Base-by-base conservation (phyloP, 345 rosid species). In the Eucalyptus polyanthemos region DNA sequence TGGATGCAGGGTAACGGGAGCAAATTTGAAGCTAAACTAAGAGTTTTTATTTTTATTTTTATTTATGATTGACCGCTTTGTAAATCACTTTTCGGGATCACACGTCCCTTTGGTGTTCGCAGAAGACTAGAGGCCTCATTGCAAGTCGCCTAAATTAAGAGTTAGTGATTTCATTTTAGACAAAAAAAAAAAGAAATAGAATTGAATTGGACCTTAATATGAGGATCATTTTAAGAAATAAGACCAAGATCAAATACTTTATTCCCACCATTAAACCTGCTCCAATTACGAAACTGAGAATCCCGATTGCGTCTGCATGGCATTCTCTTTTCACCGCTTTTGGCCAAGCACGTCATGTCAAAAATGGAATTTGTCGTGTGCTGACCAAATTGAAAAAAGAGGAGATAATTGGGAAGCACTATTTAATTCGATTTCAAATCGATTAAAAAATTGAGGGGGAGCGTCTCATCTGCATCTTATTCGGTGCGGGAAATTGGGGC, bases 401-500 rank as follows among this genome's bases (percentile, higher is more conserved):
- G 76, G 83, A 21, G 47, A 76, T 11, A 21, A 11, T 11, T 25
- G n/a, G 67, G 31, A 60, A 27, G 31, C 15, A 56, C 29, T 60
- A 27, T 60, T 60, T 60, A 60, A 60, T 27, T 27, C 29, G 67
- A 19, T 53, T 53, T 21, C 24, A 53, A 53, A 53, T 53, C 58
- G 8, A 29, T 27, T 27, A 62, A 62, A 62, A 27, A 62, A 34
- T 34, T 37, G 9, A 49, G 15, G 85, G 58, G 83, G 34, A 86
- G 62, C 50, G 72, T 25, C 50, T 85, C 45, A 47, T 65, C 80
- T n/a, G 89, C 86, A 27, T 88, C 60, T 51, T 45, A 49, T 88
- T 51, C 86, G 58, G 89, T 72, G 89, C 80, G 69, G 88, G 85
- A 76, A 76, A 76, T 87, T 87, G 62, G 88, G 88, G 88, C 88